phyloP scores from a whole-genome alignment of 2,329 filamentous ascomycete species.

The Tolypocladium nubicola region DNA sequence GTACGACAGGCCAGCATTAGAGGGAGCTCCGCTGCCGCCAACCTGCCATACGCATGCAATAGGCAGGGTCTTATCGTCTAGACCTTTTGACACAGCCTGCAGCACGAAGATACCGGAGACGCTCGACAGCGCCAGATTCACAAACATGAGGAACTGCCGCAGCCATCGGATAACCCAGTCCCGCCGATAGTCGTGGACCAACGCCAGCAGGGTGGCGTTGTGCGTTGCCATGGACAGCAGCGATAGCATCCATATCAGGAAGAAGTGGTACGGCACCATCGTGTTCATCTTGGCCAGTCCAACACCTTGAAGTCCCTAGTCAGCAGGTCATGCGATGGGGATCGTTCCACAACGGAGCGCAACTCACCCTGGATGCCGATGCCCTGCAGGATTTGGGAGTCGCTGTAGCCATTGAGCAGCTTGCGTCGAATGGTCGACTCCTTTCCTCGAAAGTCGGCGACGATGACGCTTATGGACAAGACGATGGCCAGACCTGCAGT shows the following conservation, averaged over 20 bases:
- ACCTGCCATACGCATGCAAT: conserved; percentile 51
- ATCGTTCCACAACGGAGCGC: background rate
- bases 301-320: conserved; percentile 20
- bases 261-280: conserved; percentile 59
- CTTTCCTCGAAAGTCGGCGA: conserved; percentile 38
- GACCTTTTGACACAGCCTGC: conserved; percentile 38
- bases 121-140: conserved; percentile 49
- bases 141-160: conserved; percentile 54
- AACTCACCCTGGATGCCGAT: conserved; percentile 50
- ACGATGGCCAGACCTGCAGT: conserved; percentile 47
- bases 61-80: conserved; percentile 42
- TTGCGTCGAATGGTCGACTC: conserved; percentile 48
- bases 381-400: conserved; percentile 59
- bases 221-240: conserved; percentile 55
- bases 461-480: conserved; percentile 44
- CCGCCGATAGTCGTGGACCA: conserved; percentile 54
- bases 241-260: conserved; percentile 59
- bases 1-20: conserved; percentile 36
- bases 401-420: conserved; percentile 53
- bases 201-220: conserved; percentile 52
- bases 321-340: background rate
- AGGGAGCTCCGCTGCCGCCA: conserved; percentile 20
- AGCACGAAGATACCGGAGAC: conserved; percentile 47
- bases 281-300: conserved; percentile 48
- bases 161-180: conserved; percentile 59